phyloP scores from a whole-genome alignment of 768 basidiomycete species.

The Lactarius trivialis region DNA sequence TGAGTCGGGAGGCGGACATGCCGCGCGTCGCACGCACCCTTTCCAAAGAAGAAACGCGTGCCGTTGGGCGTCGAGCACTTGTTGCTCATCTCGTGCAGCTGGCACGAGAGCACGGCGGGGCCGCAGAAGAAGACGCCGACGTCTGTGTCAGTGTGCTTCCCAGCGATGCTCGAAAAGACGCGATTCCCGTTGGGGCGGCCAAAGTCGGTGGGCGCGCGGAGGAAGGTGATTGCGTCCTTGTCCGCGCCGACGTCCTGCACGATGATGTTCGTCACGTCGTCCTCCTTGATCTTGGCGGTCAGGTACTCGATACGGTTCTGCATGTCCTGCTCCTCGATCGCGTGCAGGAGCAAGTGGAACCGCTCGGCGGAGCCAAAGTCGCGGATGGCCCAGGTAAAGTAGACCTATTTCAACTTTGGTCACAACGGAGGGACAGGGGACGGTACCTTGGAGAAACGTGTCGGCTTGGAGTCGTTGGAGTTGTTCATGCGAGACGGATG shows the following conservation, averaged over 20 bases:
- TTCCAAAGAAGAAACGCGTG: slow-evolving; percentile 88
- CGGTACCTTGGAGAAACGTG: slow-evolving; percentile 73
- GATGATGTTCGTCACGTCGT: slow-evolving; percentile 91
- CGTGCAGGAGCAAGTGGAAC: slow-evolving; percentile 91
- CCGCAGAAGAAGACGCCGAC: slow-evolving; percentile 95
- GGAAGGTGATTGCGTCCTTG: slow-evolving; percentile 82
- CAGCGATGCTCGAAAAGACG: slow-evolving; percentile 63
- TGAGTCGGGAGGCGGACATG: background rate
- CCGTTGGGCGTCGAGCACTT: slow-evolving; percentile 73
- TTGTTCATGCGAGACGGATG: slow-evolving; percentile 89
- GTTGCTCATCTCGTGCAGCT: slow-evolving; percentile 75
- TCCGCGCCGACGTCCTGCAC: slow-evolving; percentile 92
- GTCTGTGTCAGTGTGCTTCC: slow-evolving; percentile 84
- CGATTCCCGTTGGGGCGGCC: slow-evolving; percentile 84
- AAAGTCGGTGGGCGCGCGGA: slow-evolving; percentile 89
- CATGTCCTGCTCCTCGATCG: slow-evolving; percentile 88
- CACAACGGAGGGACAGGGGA: background rate
- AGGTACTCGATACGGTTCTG: slow-evolving; percentile 86
- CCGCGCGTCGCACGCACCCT: slow-evolving; percentile 58
- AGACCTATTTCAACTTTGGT: slow-evolving; percentile 40
- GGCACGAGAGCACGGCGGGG: slow-evolving; percentile 59
- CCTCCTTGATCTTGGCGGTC: slow-evolving; percentile 84
- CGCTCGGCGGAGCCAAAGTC: slow-evolving; percentile 86
- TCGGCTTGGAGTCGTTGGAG: slow-evolving; percentile 64
- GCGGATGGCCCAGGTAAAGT: slow-evolving; percentile 94